Conservation (phyloP, 2,329 filamentous ascomycete genomes). For the Fusarium clavum region DNA sequence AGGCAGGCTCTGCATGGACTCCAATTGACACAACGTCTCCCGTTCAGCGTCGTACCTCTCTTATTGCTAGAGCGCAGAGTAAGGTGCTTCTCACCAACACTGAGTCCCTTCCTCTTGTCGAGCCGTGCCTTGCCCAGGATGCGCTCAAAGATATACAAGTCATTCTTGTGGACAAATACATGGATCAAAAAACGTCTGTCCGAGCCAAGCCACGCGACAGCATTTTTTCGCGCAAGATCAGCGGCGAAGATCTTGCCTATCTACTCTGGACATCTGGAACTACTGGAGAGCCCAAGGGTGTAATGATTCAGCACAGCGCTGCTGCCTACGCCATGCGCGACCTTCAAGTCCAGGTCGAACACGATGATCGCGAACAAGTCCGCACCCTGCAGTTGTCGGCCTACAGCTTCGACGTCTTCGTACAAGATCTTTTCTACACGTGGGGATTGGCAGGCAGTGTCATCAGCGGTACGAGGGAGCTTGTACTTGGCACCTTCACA, state of each 20-base stretch:
- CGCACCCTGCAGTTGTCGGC: slow-evolving; percentile 19
- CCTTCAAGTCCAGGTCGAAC: slow-evolving; percentile 24
- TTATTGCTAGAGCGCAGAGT: slow-evolving; percentile 28
- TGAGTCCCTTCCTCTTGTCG: neutral
- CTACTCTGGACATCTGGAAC: slow-evolving; percentile 29
- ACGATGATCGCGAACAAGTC: slow-evolving; percentile 17
- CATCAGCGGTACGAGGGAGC: slow-evolving; percentile 19
- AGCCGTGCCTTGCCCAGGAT: slow-evolving; percentile 14
- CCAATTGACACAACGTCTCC: slow-evolving; percentile 26
- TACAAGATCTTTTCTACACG: slow-evolving; percentile 24
- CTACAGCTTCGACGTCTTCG: slow-evolving; percentile 34
- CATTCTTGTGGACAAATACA: slow-evolving; percentile 23
- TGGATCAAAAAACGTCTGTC: neutral
- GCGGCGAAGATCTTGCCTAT: slow-evolving; percentile 9
- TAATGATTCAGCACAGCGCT: slow-evolving; percentile 29
- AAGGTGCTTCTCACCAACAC: slow-evolving; percentile 15
- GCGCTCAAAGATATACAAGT: slow-evolving; percentile 6
- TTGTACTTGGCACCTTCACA: slow-evolving; percentile 20
- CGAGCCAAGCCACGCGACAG: neutral
- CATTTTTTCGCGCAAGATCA: neutral
- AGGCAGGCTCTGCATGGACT: slow-evolving; percentile 29
- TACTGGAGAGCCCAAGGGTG: slow-evolving; percentile 24
- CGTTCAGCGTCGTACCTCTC: slow-evolving; percentile 20
- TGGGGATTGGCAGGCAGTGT: slow-evolving; percentile 20
- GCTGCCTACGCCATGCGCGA: slow-evolving; percentile 23